These are phyloP conservation scores for Ustilago curta DNA, from an alignment of 1,284 basidiomycete species.

Conservation along the genomic window DNA sequence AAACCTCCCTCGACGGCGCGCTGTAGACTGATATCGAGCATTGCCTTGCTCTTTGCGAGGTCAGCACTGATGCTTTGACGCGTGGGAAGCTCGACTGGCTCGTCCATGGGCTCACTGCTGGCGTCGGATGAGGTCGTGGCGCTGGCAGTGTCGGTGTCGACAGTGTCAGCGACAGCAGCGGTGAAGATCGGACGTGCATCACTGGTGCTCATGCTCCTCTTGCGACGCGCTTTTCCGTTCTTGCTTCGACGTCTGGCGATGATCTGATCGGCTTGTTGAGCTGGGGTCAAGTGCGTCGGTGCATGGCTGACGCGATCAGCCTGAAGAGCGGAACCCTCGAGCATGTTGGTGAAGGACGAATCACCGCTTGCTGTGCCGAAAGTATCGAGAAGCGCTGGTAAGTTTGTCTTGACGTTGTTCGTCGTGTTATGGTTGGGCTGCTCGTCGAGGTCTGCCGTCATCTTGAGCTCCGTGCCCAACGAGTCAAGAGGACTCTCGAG, in stretches of 20 bases:
- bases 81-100: slow-evolving; percentile 42
- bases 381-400: slow-evolving; percentile 13
- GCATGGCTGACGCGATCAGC: not conserved
- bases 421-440: not conserved
- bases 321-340: not conserved
- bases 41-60: slow-evolving; percentile 52
- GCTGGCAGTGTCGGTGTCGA: slow-evolving; percentile 15
- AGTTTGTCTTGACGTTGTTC: not conserved
- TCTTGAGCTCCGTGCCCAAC: slow-evolving; percentile 55
- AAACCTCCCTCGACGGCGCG: slow-evolving; percentile 57
- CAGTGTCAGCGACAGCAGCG: slow-evolving; percentile 19
- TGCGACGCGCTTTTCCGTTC: slow-evolving; percentile 42
- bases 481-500: slow-evolving; percentile 54
- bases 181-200: slow-evolving; percentile 45
- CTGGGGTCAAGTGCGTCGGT: slow-evolving; percentile 48
- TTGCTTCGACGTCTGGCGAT: slow-evolving; percentile 61
- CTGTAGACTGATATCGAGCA: slow-evolving; percentile 58
- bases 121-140: slow-evolving; percentile 11
- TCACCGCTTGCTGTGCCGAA: slow-evolving; percentile 7
- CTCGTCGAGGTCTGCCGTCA: slow-evolving; percentile 20
- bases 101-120: slow-evolving; percentile 17
- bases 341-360: slow-evolving; percentile 13
- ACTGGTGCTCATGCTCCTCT: slow-evolving; percentile 59
- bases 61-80: slow-evolving; percentile 56
- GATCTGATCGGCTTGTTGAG: slow-evolving; percentile 61